Percentiles rank a stretch among this genome's conserved stretches.
Conservation (phyloP, 2,329 filamentous ascomycete genomes). For the Fusarium ambrosium region DNA sequence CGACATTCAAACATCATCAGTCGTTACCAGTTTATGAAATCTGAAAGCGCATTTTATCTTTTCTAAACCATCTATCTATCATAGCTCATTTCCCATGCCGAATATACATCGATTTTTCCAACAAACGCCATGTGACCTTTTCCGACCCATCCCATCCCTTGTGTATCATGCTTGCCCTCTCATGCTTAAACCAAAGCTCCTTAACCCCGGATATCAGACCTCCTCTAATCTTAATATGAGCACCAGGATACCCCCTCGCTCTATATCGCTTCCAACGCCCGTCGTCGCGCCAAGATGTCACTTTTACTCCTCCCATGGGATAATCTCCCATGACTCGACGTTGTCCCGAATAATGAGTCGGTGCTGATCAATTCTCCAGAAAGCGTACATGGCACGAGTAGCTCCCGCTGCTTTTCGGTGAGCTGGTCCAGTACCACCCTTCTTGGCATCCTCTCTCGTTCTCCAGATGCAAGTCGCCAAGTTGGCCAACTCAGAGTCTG, state of each 20-base stretch:
- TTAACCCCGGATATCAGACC: neutral
- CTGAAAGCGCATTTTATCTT: conserved; percentile 26
- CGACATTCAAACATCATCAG: neutral
- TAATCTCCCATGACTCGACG: conserved; percentile 73
- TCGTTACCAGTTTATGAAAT: neutral
- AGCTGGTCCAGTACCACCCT: conserved; percentile 71
- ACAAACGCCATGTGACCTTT: conserved; percentile 27
- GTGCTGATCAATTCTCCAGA: conserved; percentile 78
- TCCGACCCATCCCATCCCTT: neutral
- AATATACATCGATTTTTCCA: neutral
- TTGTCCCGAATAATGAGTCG: conserved; percentile 77
- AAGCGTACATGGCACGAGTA: conserved; percentile 73
- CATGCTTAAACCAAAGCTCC: neutral
- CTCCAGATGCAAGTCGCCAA: conserved; percentile 84
- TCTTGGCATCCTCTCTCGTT: conserved; percentile 69
- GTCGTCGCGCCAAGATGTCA: neutral
- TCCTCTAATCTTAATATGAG: neutral
- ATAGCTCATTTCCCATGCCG: conserved; percentile 8
- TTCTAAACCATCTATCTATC: conserved; percentile 20
- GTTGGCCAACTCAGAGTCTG: conserved; percentile 78
- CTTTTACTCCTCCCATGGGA: conserved; percentile 63
- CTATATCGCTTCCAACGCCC: neutral
- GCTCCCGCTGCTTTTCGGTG: conserved; percentile 75
- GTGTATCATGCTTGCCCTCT: neutral
- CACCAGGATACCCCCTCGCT: neutral